Conservation (phyloP, 2,329 filamentous ascomycete genomes). For the Orbilia oligospora region DNA sequence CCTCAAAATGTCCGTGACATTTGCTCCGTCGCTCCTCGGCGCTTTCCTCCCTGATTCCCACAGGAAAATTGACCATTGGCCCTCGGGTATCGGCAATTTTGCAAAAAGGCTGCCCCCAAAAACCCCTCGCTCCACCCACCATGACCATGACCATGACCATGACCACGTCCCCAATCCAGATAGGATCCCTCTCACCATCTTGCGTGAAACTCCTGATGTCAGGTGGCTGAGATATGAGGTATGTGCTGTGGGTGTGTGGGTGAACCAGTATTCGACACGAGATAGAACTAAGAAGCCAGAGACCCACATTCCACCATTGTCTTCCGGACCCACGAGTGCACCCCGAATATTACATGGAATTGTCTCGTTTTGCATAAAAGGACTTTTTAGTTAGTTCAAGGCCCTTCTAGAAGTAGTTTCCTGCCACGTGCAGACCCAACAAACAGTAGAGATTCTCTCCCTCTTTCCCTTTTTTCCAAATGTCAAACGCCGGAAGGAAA, state of each 20-base stretch:
- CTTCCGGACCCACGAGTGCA: constrained; percentile 19
- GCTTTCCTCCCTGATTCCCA: not conserved
- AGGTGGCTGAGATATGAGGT: constrained; percentile 33
- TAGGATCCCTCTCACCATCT: constrained; percentile 27
- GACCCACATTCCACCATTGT: constrained; percentile 40
- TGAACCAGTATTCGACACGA: constrained; percentile 11
- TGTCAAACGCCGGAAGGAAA: constrained; percentile 5
- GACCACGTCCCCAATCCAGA: too few species aligned
- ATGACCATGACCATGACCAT: too few species aligned
- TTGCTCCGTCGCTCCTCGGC: constrained; percentile 21
- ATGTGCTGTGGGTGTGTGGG: constrained; percentile 11
- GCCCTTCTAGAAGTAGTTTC: constrained; percentile 37
- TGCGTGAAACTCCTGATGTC: constrained; percentile 37
- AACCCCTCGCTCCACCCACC: constrained; percentile 36
- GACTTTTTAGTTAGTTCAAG: not conserved
- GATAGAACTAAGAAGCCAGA: constrained; percentile 1
- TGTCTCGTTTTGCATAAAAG: constrained; percentile 54
- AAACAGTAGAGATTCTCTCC: not conserved
- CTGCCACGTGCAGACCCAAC: constrained; percentile 32
- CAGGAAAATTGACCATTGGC: not conserved
- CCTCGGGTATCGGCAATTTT: constrained; percentile 51
- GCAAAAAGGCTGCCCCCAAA: not conserved
- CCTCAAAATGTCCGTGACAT: constrained; percentile 4
- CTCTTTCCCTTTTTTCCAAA: not conserved
- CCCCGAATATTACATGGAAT: constrained; percentile 34